These are phyloP conservation scores for Trametes versicolor DNA, from an alignment of 1,284 basidiomycete genomes.

Conservation along the genomic window DNA sequence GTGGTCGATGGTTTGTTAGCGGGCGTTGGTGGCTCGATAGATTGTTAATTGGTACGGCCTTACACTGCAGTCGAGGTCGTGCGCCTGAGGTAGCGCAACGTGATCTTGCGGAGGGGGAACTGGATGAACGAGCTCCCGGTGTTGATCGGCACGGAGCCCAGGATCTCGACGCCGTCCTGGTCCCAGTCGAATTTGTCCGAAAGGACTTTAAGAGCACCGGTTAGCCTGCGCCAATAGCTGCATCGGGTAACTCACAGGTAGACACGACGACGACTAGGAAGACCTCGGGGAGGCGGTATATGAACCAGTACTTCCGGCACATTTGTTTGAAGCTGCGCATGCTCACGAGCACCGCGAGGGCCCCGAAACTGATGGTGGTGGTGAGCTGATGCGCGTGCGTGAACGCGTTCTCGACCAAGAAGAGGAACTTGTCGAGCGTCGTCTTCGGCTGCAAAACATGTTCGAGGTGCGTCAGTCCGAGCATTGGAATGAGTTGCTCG, in stretches of 20 bases:
- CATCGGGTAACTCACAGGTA: slow-evolving; percentile 65
- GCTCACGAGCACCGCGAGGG: slow-evolving; percentile 71
- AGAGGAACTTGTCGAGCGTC: slow-evolving; percentile 81
- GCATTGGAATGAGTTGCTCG: slow-evolving; percentile 86
- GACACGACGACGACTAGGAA: slow-evolving; percentile 79
- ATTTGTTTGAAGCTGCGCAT: slow-evolving; percentile 62
- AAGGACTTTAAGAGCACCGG: slow-evolving; percentile 62
- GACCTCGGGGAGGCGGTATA: slow-evolving; percentile 89
- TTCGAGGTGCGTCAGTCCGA: slow-evolving; percentile 74
- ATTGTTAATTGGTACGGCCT: slow-evolving; percentile 37
- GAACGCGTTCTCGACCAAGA: slow-evolving; percentile 75
- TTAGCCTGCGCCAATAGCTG: too few species aligned
- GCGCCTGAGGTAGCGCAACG: slow-evolving; percentile 70
- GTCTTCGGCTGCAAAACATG: slow-evolving; percentile 64
- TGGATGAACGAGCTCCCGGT: slow-evolving; percentile 68
- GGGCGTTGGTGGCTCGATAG: neutral
- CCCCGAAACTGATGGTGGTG: slow-evolving; percentile 75
- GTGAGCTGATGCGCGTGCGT: slow-evolving; percentile 71
- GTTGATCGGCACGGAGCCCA: slow-evolving; percentile 79
- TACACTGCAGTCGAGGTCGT: slow-evolving; percentile 86
- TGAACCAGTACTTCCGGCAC: slow-evolving; percentile 67
- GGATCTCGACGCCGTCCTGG: slow-evolving; percentile 78
- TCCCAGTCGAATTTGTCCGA: slow-evolving; percentile 82
- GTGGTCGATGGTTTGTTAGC: slow-evolving; percentile 5
- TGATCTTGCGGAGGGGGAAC: slow-evolving; percentile 70